Conservation (phyloP, 352 stramenopile genomes). For the Thraustochytrium sp. region DNA sequence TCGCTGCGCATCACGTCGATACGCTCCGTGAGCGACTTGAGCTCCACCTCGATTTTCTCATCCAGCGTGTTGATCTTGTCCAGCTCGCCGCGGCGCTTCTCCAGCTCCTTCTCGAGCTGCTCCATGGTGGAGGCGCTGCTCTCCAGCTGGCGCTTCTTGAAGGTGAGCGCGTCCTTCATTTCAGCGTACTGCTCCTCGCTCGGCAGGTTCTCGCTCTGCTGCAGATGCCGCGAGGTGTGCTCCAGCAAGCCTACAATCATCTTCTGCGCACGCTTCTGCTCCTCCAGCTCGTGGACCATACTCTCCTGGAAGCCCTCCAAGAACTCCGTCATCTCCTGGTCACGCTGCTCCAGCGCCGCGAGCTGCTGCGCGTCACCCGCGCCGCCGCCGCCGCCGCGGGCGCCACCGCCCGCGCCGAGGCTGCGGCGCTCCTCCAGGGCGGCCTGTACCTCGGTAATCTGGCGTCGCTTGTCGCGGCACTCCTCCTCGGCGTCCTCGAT, state of each 20-base stretch:
- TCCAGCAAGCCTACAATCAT: slow-evolving; percentile 80
- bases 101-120: slow-evolving; percentile 69
- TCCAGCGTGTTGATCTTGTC: slow-evolving; percentile 83
- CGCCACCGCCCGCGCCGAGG: not conserved
- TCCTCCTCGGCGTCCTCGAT: slow-evolving; percentile 59
- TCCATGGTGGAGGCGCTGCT: slow-evolving; percentile 76
- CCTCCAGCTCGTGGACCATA: slow-evolving; percentile 61
- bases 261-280: slow-evolving; percentile 56
- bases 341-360: slow-evolving; percentile 73
- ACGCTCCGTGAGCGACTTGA: slow-evolving; percentile 69
- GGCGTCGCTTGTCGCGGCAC: slow-evolving; percentile 62
- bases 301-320: slow-evolving; percentile 70
- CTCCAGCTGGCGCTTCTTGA: slow-evolving; percentile 85
- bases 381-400: not conserved
- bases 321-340: slow-evolving; percentile 83
- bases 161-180: slow-evolving; percentile 75
- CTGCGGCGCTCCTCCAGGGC: slow-evolving; percentile 54
- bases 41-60: slow-evolving; percentile 71
- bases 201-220: slow-evolving; percentile 68
- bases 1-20: slow-evolving; percentile 76
- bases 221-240: slow-evolving; percentile 70
- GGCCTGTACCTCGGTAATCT: slow-evolving; percentile 61
- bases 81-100: slow-evolving; percentile 75
- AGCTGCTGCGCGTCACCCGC: slow-evolving; percentile 62
- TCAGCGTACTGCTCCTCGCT: slow-evolving; percentile 57